These are phyloP conservation scores for Forsythia suspensa DNA, from an alignment of 257 asterid species.

Conservation along the genomic window DNA sequence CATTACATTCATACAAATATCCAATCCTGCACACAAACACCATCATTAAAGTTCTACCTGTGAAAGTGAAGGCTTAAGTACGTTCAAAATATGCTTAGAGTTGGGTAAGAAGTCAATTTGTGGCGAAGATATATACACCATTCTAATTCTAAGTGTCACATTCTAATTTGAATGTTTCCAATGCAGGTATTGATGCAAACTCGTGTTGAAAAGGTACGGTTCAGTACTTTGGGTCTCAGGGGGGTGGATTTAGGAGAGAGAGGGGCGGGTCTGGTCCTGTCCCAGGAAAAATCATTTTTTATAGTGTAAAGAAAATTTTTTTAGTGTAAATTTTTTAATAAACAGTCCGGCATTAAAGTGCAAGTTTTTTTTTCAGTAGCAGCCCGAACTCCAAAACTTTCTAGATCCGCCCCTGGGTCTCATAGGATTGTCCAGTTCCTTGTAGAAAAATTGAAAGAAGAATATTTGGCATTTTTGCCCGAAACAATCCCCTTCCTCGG, in stretches of 20 bases:
- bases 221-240: slow-evolving; percentile 76
- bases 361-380: too few species aligned
- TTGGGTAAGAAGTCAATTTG: neutral
- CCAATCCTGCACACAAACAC: neutral
- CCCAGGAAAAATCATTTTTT: too few species aligned
- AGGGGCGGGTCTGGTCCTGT: too few species aligned
- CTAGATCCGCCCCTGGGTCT: too few species aligned
- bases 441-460: slow-evolving; percentile 82
- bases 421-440: slow-evolving; percentile 60
- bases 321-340: too few species aligned
- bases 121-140: neutral
- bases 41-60: neutral
- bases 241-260: too few species aligned
- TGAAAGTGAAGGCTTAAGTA: neutral
- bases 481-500: slow-evolving; percentile 92
- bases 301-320: too few species aligned
- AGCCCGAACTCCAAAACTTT: too few species aligned
- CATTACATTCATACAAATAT: neutral
- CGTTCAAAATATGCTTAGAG: neutral
- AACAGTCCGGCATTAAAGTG: too few species aligned
- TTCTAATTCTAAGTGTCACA: neutral
- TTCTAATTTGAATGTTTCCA: neutral
- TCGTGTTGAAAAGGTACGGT: slow-evolving; percentile 74
- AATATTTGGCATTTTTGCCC: slow-evolving; percentile 64
- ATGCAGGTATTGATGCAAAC: slow-evolving; percentile 92